phyloP scores from a whole-genome alignment of 208 protist genomes.

The Borovskyia barvae region DNA sequence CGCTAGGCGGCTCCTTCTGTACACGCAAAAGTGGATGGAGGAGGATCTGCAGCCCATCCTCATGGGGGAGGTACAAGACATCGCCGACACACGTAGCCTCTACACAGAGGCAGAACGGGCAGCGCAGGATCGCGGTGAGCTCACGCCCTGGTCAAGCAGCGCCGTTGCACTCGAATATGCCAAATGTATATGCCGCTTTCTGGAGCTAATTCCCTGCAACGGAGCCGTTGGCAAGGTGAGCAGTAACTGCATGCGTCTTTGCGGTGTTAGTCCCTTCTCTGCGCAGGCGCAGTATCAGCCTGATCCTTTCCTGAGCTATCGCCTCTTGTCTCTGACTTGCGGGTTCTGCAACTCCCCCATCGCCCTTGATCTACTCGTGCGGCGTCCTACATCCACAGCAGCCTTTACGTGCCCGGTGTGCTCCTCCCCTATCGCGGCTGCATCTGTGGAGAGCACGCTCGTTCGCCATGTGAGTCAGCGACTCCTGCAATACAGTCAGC shows the following conservation, averaged over 20 bases:
- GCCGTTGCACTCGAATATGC: constrained; percentile 75
- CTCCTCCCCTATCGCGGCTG: constrained; percentile 52
- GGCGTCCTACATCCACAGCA: constrained; percentile 21
- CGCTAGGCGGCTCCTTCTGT: constrained; percentile 24
- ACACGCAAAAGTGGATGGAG: constrained; percentile 49
- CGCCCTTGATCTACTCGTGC: constrained; percentile 50
- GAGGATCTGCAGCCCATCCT: constrained; percentile 57
- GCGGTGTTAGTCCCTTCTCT: constrained; percentile 86
- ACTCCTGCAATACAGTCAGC: constrained; percentile 50
- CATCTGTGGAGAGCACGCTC: constrained; percentile 69
- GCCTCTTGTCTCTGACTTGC: constrained; percentile 52
- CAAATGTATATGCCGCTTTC: constrained; percentile 65
- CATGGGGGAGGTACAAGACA: constrained; percentile 76
- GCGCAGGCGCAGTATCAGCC: constrained; percentile 40
- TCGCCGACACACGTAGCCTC: constrained; percentile 55
- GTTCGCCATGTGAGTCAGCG: constrained; percentile 75
- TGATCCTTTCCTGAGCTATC: constrained; percentile 38
- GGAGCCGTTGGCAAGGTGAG: constrained; percentile 63
- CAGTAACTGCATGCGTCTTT: constrained; percentile 89
- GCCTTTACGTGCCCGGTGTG: constrained; percentile 70
- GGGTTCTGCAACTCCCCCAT: constrained; percentile 77
- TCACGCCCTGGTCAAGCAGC: constrained; percentile 31
- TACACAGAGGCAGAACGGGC: constrained; percentile 53
- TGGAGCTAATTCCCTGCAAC: constrained; percentile 72
- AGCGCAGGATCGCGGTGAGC: constrained; percentile 11